Evolutionary conservation across 2,329 filamentous ascomycete genomes (phyloP).

Genomic region (Bipolaris cookei): DNA sequence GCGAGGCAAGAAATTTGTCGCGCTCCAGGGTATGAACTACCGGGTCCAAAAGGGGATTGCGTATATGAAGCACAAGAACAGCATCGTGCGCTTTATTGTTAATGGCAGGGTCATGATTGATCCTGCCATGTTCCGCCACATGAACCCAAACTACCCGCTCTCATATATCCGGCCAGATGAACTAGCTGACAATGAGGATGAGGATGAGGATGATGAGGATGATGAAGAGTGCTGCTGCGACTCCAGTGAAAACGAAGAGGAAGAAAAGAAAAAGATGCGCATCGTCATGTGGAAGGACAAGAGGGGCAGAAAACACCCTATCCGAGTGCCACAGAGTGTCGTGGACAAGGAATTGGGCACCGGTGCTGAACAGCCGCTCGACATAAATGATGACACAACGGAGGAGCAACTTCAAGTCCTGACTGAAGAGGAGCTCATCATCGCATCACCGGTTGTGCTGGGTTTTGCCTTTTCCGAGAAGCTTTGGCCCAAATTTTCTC

Average conservation of each 20-base stretch:
- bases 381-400: constrained; percentile 52
- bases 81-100: constrained; percentile 79
- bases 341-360: constrained; percentile 55
- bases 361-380: constrained; percentile 49
- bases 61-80: constrained; percentile 81
- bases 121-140: constrained; percentile 77
- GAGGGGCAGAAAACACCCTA: constrained; percentile 56
- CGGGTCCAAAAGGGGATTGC: constrained; percentile 82
- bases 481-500: constrained; percentile 85
- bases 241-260: constrained; percentile 51
- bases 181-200: constrained; percentile 59
- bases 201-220: constrained; percentile 59
- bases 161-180: constrained; percentile 77
- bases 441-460: constrained; percentile 82
- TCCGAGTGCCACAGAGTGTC: constrained; percentile 56
- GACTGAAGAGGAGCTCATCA: constrained; percentile 81
- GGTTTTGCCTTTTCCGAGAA: constrained; percentile 90
- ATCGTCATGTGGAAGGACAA: constrained; percentile 56
- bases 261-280: constrained; percentile 45
- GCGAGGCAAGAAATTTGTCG: constrained; percentile 83
- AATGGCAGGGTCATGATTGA: constrained; percentile 90
- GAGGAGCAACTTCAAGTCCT: constrained; percentile 60
- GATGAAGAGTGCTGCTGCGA: constrained; percentile 35
- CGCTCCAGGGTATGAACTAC: constrained; percentile 82
- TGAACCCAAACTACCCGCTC: constrained; percentile 85